A percentile compares a stretch with the other conserved stretches of the same genome.
phyloP scores from a whole-genome alignment of 371 early-diverging fungal genomes.

The Rhizopus stolonifer region DNA sequence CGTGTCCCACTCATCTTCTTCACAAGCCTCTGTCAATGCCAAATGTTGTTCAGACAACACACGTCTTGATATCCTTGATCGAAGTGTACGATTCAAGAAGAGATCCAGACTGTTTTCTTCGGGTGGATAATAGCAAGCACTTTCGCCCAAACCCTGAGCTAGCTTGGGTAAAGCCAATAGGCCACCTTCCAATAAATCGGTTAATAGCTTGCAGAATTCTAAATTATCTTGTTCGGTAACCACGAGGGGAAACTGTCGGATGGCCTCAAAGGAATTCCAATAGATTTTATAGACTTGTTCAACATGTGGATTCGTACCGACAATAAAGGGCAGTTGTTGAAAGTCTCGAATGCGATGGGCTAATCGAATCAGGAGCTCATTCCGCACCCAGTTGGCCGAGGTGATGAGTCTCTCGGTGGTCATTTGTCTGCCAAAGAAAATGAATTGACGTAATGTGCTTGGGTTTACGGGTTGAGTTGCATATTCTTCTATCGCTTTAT shows the following conservation, averaged over 20 bases:
- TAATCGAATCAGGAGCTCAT: slow-evolving; percentile 88
- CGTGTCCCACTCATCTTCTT: slow-evolving; percentile 41
- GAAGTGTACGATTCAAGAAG: slow-evolving; percentile 88
- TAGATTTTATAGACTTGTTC: slow-evolving; percentile 84
- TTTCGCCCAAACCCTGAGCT: slow-evolving; percentile 84
- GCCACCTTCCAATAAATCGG: slow-evolving; percentile 72
- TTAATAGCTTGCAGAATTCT: slow-evolving; percentile 72
- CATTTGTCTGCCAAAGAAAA: slow-evolving; percentile 91
- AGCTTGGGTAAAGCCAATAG: slow-evolving; percentile 83
- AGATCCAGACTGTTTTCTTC: slow-evolving; percentile 56
- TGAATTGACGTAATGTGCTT: slow-evolving; percentile 89
- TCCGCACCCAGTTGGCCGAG: slow-evolving; percentile 86
- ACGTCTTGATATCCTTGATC: slow-evolving; percentile 89
- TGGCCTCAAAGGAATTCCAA: slow-evolving; percentile 84
- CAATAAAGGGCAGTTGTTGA: slow-evolving; percentile 88
- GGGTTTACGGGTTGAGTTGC: slow-evolving; percentile 74
- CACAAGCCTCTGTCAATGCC: slow-evolving; percentile 69
- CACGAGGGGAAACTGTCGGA: slow-evolving; percentile 70
- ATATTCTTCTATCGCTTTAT: slow-evolving; percentile 85
- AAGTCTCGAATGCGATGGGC: slow-evolving; percentile 91
- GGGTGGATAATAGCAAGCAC: slow-evolving; percentile 49
- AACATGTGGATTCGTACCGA: slow-evolving; percentile 91
- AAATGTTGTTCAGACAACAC: slow-evolving; percentile 94
- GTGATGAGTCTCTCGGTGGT: slow-evolving; percentile 78
- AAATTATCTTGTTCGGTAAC: slow-evolving; percentile 71